phyloP scores from a whole-genome alignment of 2,329 filamentous ascomycete genomes.

The Colletotrichum trifolii region DNA sequence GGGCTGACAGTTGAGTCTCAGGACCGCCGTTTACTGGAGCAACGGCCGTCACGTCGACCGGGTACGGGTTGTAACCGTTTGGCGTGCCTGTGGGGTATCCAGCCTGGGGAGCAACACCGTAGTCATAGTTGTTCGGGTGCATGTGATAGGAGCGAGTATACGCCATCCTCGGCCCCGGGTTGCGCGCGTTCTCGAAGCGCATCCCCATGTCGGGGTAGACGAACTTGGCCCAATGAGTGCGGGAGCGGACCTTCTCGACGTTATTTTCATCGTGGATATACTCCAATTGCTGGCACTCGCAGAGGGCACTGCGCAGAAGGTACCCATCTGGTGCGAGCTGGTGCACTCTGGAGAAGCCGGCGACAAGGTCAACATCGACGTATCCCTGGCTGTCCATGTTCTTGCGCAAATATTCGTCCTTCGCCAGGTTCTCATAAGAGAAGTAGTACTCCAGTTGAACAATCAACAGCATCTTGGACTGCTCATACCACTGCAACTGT shows the following conservation, averaged over 20 bases:
- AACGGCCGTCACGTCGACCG: constrained; percentile 43
- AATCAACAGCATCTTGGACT: constrained; percentile 46
- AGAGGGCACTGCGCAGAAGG: constrained; percentile 60
- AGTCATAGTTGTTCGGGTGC: constrained; percentile 45
- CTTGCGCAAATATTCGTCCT: constrained; percentile 87
- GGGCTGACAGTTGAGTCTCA: constrained; percentile 69
- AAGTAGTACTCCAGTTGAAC: constrained; percentile 90
- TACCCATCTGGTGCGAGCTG: constrained; percentile 60
- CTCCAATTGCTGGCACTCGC: constrained; percentile 78
- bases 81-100: constrained; percentile 43
- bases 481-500: constrained; percentile 27
- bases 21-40: constrained; percentile 18
- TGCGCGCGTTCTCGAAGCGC: constrained; percentile 78
- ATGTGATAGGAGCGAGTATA: constrained; percentile 42
- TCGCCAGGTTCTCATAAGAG: constrained; percentile 93
- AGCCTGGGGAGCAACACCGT: constrained; percentile 44
- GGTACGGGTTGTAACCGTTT: constrained; percentile 26
- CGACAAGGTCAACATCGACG: constrained; percentile 82
- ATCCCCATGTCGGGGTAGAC: constrained; percentile 76
- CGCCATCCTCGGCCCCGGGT: constrained; percentile 69
- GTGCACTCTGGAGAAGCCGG: constrained; percentile 87
- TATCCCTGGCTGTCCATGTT: constrained; percentile 98
- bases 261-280: constrained; percentile 80
- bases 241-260: constrained; percentile 79
- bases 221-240: constrained; percentile 83